Evolutionary conservation across 805 yeast genomes (phyloP), one percentile per base, ranked within the genome.

Genomic region (Candida manassasensis): DNA sequence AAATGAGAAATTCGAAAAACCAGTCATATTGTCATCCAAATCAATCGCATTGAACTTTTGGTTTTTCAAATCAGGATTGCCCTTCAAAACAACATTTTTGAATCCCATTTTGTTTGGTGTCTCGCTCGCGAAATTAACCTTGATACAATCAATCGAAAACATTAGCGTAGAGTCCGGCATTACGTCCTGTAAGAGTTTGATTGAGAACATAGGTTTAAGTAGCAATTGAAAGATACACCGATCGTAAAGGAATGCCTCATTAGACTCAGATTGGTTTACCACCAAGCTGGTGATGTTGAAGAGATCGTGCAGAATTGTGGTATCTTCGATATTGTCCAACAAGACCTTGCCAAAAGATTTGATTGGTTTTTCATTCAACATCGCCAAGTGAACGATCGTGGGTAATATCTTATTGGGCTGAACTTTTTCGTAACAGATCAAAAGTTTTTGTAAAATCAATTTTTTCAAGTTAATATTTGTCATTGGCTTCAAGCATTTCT

Each of bases 171-270:
- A 32, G 2, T 31, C 27, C 1, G 44, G 36, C 8, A 50, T 30
- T 5, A 35, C 18, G 6, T 15, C 11, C 26, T 38, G 25, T 13
- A 52, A 34, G 11, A 19, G 27, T 4, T 34, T 26, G 4, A 37
- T 9, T 14, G 43, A 32, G 6, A 48, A 17, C 4, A 21, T 14
- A 4, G 50, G 40, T n/a, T 38, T 36, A 10, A 57, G 9, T 0
- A 15, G 36, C 1, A 57, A 6, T 39, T 57, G 66, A 8, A 47
- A 34, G 6, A 47, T 26, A n/a, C 49, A 38, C 1, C 40, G 33
- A 27, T 55, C 58, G 30, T 41, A 42, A 3, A 47, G 41, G 21
- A 34, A 40, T 2, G 46, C 38, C 15, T 49, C 53, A 6, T 13
- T 17, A 4, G 30, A 22, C 1, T 36, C 10, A 4, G 35, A 36